Base-by-base conservation (phyloP, 352 stramenopile species). In the Pythium guiyangense region DNA sequence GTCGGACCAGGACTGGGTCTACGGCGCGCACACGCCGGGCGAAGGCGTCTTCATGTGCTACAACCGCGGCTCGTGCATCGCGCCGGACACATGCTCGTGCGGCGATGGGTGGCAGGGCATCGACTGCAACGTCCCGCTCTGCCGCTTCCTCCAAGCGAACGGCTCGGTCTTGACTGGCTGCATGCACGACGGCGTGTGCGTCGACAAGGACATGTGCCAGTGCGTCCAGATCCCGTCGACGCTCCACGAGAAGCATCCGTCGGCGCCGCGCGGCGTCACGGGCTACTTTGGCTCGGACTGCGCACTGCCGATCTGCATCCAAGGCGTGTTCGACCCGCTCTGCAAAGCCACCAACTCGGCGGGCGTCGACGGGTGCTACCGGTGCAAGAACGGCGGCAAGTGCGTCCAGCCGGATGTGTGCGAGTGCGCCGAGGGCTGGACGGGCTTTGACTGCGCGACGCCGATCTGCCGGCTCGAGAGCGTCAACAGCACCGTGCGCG, bases 1-100 rank as follows among this genome's bases (percentile, higher is more conserved):
- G 22, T 70, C 85, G 51, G 71, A 85, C 42, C 69, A 78, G 17
- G 77, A 66, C 29, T 97, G 88, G 90, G 49, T 77, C 6, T 74
- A 81, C 27, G 92, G 89, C 27, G 31, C 50, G 3, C 52, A 66
- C 0, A 77, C 70, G 1, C 51, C 70, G 1, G 94, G 94, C 2
- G 96, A 99, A 66, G 96, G 96, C 25, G 84, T 99, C 14, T 99
- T 94, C 72, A 84, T 83, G 61, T 99, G 96, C 73, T 97, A 85
- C 66, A 96, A 99, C 74, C 73, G 79, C 22, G 96, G 95, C 20
- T 90, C 84, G 45, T 99, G 96, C 68, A 74, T 99, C 31, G 73
- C 69, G 11, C 93, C 93, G 0, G 93, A 98, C 57, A 92, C 75
- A 39, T 98, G 93, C 67, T 92, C 87, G 2, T 98, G 93, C 62